Percentiles rank a stretch among this genome's conserved stretches.
Conservation (phyloP, 257 asterid genomes). For the Galeopsis tetrahit region DNA sequence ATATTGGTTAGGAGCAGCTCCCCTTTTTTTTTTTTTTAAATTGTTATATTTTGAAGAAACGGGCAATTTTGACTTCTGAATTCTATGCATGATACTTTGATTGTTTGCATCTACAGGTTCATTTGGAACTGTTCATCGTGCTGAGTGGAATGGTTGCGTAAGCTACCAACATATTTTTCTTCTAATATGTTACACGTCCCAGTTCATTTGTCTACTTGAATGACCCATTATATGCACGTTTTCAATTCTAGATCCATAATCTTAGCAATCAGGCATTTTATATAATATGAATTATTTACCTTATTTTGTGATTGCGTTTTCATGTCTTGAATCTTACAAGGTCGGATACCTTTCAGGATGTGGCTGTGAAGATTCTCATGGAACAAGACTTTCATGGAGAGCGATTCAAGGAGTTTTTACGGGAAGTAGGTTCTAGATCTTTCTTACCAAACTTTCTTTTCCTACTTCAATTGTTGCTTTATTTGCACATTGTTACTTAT, state of each 20-base stretch:
- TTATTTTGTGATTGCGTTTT: constrained; percentile 25
- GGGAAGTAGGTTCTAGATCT: constrained; percentile 60
- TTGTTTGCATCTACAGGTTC: constrained; percentile 68
- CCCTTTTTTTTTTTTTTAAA: constrained; percentile 1
- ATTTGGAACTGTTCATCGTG: constrained; percentile 97
- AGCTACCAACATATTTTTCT: constrained; percentile 48
- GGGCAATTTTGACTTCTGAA: constrained; percentile 17
- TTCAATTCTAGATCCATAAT: constrained; percentile 25
- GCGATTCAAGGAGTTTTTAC: constrained; percentile 71
- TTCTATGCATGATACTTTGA: constrained; percentile 29
- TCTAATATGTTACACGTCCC: constrained; percentile 25
- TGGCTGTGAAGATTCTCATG: constrained; percentile 98
- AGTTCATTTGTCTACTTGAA: constrained; percentile 26
- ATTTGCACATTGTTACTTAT: constrained; percentile 38
- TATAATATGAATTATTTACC: constrained; percentile 17
- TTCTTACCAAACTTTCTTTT: constrained; percentile 28
- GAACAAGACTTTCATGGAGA: constrained; percentile 87
- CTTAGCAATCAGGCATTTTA: background rate
- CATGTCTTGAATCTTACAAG: constrained; percentile 33
- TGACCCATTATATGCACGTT: constrained; percentile 4
- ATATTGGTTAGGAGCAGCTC: constrained; percentile 25
- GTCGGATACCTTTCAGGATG: constrained; percentile 67
- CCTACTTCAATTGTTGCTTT: constrained; percentile 29
- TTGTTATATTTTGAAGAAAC: constrained; percentile 7
- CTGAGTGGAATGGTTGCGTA: constrained; percentile 99